Base-by-base conservation (phyloP, 768 basidiomycete species). In the Termitomyces heimii region DNA sequence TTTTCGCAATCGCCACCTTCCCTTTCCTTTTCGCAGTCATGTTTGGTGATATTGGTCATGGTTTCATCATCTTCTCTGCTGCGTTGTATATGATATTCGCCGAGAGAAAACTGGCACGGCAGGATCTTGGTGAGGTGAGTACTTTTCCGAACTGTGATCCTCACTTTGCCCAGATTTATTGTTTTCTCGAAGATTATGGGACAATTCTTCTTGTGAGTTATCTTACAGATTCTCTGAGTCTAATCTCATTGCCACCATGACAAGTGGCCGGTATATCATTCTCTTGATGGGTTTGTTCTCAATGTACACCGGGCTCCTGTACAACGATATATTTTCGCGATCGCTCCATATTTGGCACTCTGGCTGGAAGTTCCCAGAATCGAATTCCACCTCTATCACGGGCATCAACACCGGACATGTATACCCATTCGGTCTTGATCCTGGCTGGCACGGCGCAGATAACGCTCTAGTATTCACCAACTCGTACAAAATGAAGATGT, bases 401-500 rank as follows among this genome's bases (percentile, higher is more conserved):
- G 92, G 80, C 14, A 65, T 77, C 3, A 64, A 81, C 28, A 91
- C 80, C 49, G 89, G 89, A 3, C 77, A 78, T 60, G 78, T 82
- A n/a, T 98, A 99, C 75, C 85, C 89, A 3, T 94, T 99, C 62
- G 97, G 97, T 63, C 69, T 99, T 60, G 97, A 99, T 70, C 94
- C 94, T 52, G 86, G 76, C 49, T 99, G 97, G 97, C 94, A 97
- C 67, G 92, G 87, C 20, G 82, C 95, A 5, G 91, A 92, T 62
- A 99, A 99, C 67, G 79, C 78, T 2, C 80, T 99, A 57, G 86
- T 97, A 43, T 99, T 98, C 73, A 89, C 89, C 53, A 99, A 99
- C 73, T 98, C 95, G 39, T 96, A 96, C 78, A 99, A 98, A 85
- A 99, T 99, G 97, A 98, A 99, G 77, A 94, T 98, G 93, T 91